phyloP scores from a whole-genome alignment of 129 eudicot species.

The Centella asiatica region DNA sequence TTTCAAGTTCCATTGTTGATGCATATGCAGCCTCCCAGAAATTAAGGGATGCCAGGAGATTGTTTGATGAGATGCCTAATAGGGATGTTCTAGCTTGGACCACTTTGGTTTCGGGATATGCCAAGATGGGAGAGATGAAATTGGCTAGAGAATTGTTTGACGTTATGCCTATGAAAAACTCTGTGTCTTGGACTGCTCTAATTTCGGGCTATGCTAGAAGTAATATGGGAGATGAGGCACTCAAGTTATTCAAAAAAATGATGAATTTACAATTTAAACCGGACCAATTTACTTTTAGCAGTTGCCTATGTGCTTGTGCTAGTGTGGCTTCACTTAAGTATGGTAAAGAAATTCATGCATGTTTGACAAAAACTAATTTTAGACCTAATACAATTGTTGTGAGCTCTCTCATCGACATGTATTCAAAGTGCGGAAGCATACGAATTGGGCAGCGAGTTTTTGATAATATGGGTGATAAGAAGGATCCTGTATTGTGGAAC shows the following conservation, averaged over 20 bases:
- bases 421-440: constrained; percentile 64
- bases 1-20: constrained; percentile 59
- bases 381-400: constrained; percentile 55
- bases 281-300: constrained; percentile 66
- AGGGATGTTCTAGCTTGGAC: constrained; percentile 71
- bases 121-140: constrained; percentile 45
- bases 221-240: constrained; percentile 43
- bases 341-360: constrained; percentile 71
- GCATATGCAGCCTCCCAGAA: constrained; percentile 65
- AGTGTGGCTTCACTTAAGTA: constrained; percentile 33
- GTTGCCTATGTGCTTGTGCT: constrained; percentile 61
- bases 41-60: constrained; percentile 39
- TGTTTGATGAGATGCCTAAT: constrained; percentile 57
- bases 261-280: constrained; percentile 37
- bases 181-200: constrained; percentile 65
- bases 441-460: constrained; percentile 35
- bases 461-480: constrained; percentile 25
- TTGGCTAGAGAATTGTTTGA: constrained; percentile 46
- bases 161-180: constrained; percentile 51
- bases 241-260: constrained; percentile 44
- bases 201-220: constrained; percentile 65
- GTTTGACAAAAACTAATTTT: constrained; percentile 30
- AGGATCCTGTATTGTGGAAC: constrained; percentile 57
- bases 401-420: constrained; percentile 78
- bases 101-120: constrained; percentile 59